A percentile compares a stretch with the other conserved stretches of the same genome.
Conservation (phyloP, 2,329 filamentous ascomycete species). For the Cladosporium colombiae region DNA sequence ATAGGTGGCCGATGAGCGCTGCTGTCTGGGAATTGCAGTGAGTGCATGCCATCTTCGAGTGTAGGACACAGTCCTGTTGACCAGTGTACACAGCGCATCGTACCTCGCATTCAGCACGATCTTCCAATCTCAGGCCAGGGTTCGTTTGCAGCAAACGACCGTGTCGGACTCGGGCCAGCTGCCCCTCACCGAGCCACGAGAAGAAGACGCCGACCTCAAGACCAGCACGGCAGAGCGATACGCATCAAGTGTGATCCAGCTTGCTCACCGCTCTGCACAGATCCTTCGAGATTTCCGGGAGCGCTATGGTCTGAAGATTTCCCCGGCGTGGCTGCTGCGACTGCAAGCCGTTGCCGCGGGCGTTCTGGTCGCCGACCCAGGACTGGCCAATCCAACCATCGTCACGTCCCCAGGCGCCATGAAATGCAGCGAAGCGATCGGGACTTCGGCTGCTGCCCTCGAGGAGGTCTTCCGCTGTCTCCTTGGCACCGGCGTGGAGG, state of each 20-base stretch:
- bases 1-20: slow-evolving; percentile 23
- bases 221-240: slow-evolving; percentile 15
- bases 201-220: not conserved
- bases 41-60: not conserved
- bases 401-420: not conserved
- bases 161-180: not conserved
- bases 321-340: slow-evolving; percentile 19
- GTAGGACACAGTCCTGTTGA: not conserved
- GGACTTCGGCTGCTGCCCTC: slow-evolving; percentile 20
- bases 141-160: not conserved
- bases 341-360: slow-evolving; percentile 21
- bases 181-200: not conserved
- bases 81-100: not conserved
- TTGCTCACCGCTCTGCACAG: slow-evolving; percentile 22
- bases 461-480: slow-evolving; percentile 25
- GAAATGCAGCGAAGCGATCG: slow-evolving; percentile 1
- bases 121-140: not conserved
- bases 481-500: slow-evolving; percentile 21
- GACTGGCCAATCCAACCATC: slow-evolving; percentile 7
- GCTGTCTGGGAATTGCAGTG: slow-evolving; percentile 24
- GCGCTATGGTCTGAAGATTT: slow-evolving; percentile 23
- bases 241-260: slow-evolving; percentile 10
- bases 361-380: slow-evolving; percentile 20
- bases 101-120: slow-evolving; percentile 5
- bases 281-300: slow-evolving; percentile 22